Conservation (phyloP, 305 asterid species). For the Plantago rigida region DNA sequence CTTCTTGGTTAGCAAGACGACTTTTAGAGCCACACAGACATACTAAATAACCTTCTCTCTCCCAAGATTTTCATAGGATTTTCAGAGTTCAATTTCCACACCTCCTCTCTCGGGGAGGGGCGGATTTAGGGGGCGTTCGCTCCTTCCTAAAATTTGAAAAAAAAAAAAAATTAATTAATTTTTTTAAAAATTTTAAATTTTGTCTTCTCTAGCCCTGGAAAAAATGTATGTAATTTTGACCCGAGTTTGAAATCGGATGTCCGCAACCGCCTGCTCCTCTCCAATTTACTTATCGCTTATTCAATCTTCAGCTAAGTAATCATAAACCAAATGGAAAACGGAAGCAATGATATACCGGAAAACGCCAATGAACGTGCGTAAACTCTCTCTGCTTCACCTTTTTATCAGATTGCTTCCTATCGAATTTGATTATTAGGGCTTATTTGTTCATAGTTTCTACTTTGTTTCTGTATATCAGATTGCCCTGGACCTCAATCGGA, state of each 20-base stretch:
- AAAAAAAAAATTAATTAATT: too few relatives aligned
- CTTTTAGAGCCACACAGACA: too few relatives aligned
- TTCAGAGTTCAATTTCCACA: neutral
- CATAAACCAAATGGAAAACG: conserved; percentile 41
- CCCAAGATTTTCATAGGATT: neutral
- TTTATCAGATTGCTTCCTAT: neutral
- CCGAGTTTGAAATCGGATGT: too few relatives aligned
- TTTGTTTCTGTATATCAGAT: conserved; percentile 34
- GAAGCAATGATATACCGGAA: conserved; percentile 48
- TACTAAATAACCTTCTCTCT: too few relatives aligned
- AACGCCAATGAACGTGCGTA: conserved; percentile 62
- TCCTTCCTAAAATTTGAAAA: too few relatives aligned
- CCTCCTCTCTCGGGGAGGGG: too few relatives aligned
- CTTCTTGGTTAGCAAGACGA: too few relatives aligned
- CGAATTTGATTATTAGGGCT: neutral
- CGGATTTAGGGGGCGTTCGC: too few relatives aligned
- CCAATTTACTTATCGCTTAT: neutral
- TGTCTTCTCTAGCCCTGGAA: too few relatives aligned
- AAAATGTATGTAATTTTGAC: too few relatives aligned
- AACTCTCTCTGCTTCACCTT: neutral
- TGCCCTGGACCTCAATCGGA: conserved; percentile 88
- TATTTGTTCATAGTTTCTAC: neutral
- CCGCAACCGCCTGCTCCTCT: too few relatives aligned
- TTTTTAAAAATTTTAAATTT: too few relatives aligned
- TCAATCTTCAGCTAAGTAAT: neutral